phyloP scores from a whole-genome alignment of 352 stramenopile genomes.

The Pythium aristosporum region DNA sequence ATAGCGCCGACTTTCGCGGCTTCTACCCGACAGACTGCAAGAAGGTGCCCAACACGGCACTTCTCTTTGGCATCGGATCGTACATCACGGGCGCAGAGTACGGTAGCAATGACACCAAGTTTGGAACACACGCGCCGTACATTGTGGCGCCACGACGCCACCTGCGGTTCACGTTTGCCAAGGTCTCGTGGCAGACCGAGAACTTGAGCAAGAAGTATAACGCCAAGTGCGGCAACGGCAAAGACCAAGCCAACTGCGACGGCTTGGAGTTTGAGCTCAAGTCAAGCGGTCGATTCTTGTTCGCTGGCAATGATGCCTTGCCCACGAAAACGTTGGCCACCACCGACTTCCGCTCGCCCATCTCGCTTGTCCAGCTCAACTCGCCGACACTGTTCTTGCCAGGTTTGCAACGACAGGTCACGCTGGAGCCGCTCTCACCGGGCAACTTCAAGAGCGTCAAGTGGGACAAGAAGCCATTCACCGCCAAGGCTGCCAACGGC shows the following conservation, averaged over 20 bases:
- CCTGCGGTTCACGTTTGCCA: slow-evolving; percentile 42
- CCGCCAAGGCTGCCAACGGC: slow-evolving; percentile 5
- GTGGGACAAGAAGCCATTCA: slow-evolving; percentile 14
- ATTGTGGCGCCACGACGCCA: slow-evolving; percentile 37
- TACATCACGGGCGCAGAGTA: slow-evolving; percentile 46
- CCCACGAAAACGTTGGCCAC: slow-evolving; percentile 24
- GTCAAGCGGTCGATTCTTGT: slow-evolving; percentile 43
- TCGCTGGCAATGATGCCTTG: slow-evolving; percentile 36
- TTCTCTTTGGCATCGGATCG: slow-evolving; percentile 45
- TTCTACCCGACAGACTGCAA: slow-evolving; percentile 38
- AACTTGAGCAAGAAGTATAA: slow-evolving; percentile 34
- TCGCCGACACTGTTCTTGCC: slow-evolving; percentile 28
- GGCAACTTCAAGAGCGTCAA: slow-evolving; percentile 21
- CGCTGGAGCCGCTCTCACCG: slow-evolving; percentile 2
- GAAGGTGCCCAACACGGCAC: slow-evolving; percentile 26
- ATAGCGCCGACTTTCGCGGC: slow-evolving; percentile 40
- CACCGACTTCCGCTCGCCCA: slow-evolving; percentile 39
- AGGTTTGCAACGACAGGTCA: background rate
- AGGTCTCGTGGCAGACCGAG: slow-evolving; percentile 36
- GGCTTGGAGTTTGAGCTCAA: slow-evolving; percentile 45
- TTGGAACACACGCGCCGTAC: slow-evolving; percentile 28
- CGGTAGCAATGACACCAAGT: slow-evolving; percentile 13
- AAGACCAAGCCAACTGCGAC: slow-evolving; percentile 22
- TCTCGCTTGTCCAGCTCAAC: slow-evolving; percentile 46
- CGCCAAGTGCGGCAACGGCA: slow-evolving; percentile 30